A percentile compares a stretch with the other conserved stretches of the same genome.
These are phyloP conservation scores for Erodium texanum DNA, from an alignment of 441 rosid genomes.

Conservation along the genomic window DNA sequence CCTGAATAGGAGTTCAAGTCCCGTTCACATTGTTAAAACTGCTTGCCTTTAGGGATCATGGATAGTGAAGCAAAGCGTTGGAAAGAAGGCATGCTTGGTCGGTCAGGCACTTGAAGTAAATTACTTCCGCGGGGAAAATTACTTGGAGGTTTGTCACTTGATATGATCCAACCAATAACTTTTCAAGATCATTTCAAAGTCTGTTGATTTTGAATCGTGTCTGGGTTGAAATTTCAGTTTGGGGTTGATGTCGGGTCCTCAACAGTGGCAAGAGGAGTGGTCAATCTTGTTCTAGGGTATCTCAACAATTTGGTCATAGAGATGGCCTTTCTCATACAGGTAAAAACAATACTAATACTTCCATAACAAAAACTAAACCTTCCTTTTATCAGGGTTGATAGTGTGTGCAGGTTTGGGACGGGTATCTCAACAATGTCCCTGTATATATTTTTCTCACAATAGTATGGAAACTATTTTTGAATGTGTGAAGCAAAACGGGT, in stretches of 20 bases:
- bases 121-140: constrained; percentile 61
- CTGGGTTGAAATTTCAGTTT: constrained; percentile 41
- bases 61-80: constrained; percentile 94
- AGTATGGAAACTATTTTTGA: too few relatives aligned
- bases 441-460: too few relatives aligned
- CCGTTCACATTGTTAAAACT: too few relatives aligned
- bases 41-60: constrained; percentile 57
- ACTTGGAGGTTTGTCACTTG: constrained; percentile 53
- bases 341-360: constrained; percentile 10
- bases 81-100: constrained; percentile 74
- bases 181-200: too few relatives aligned
- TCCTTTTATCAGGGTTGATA: not conserved
- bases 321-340: constrained; percentile 94
- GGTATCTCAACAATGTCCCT: not conserved
- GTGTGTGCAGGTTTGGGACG: too few relatives aligned
- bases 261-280: constrained; percentile 81
- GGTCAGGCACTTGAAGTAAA: constrained; percentile 65
- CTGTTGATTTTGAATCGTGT: too few relatives aligned
- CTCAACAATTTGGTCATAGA: constrained; percentile 77
- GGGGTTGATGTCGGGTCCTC: constrained; percentile 85
- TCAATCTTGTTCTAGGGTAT: constrained; percentile 75
- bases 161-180: not conserved
- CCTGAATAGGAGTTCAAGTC: too few relatives aligned
- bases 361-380: too few relatives aligned
- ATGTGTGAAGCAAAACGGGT: not conserved